phyloP scores from a whole-genome alignment of 148 eudicot species.

The Oxyria digyna region DNA sequence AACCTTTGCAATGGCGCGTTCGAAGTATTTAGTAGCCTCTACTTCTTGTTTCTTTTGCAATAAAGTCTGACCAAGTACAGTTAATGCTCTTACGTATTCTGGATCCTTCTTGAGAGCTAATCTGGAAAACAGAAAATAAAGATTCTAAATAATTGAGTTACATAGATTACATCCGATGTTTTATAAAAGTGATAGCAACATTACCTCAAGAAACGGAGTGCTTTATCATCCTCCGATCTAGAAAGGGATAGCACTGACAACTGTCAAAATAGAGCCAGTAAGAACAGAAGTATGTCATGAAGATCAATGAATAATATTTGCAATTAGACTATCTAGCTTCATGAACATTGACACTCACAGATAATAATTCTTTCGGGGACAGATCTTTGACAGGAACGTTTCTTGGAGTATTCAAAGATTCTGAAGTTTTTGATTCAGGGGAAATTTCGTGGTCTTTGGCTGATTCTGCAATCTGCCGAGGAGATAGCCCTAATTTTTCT shows the following conservation, averaged over 20 bases:
- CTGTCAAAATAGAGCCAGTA: constrained; percentile 24
- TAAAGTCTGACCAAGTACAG: constrained; percentile 53
- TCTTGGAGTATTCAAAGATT: constrained; percentile 21
- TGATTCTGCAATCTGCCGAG: constrained; percentile 10
- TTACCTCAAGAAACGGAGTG: constrained; percentile 50
- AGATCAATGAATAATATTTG: neutral
- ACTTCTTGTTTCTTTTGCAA: constrained; percentile 25
- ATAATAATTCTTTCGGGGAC: constrained; percentile 44
- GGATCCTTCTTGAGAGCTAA: constrained; percentile 78
- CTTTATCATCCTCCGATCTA: constrained; percentile 36
- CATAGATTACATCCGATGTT: neutral
- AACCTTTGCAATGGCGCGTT: constrained; percentile 63
- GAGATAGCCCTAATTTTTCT: constrained; percentile 50
- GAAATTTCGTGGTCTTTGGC: constrained; percentile 16
- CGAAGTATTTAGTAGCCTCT: constrained; percentile 53
- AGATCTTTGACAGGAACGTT: constrained; percentile 30
- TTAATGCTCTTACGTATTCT: constrained; percentile 54
- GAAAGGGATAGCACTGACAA: constrained; percentile 34
- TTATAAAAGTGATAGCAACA: neutral
- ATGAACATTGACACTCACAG: constrained; percentile 38
- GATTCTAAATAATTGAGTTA: neutral
- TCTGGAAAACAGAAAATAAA: constrained; percentile 23
- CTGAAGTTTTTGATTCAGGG: constrained; percentile 12
- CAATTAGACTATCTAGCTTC: constrained; percentile 5
- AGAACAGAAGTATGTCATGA: constrained; percentile 6